Conservation (phyloP, 257 asterid genomes). For the Solanum clarkiae region DNA sequence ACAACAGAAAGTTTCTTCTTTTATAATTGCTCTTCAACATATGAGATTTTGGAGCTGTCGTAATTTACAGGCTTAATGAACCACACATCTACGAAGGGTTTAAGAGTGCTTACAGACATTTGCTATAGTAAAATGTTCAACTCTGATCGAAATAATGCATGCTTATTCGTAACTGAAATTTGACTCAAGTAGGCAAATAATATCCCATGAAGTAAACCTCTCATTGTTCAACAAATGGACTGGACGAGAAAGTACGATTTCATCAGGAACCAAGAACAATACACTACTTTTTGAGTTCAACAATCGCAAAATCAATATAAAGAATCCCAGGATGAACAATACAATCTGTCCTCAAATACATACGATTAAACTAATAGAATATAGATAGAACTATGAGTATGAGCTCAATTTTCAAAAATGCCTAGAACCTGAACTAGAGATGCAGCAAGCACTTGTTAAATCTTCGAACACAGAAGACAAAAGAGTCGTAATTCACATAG, state of each 20-base stretch:
- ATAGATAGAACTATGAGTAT: background rate
- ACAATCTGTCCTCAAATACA: background rate
- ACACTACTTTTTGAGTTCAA: background rate
- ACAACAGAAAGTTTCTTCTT: background rate
- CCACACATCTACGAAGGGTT: too few species aligned
- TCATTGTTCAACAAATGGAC: background rate
- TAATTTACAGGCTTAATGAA: background rate
- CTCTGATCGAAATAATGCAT: background rate
- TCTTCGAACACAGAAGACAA: background rate
- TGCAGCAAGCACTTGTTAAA: background rate
- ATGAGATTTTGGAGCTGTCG: too few species aligned
- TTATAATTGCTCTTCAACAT: background rate
- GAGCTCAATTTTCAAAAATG: background rate
- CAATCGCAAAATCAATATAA: background rate
- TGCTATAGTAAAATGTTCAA: background rate
- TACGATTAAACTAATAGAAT: background rate
- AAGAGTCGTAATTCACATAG: background rate
- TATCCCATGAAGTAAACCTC: too few species aligned
- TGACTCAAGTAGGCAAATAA: too few species aligned
- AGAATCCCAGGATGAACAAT: background rate
- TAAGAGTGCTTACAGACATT: background rate
- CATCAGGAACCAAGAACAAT: too few species aligned
- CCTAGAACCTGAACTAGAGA: background rate
- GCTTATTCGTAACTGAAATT: too few species aligned
- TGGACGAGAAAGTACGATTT: background rate